Evolutionary conservation across 495 filamentous ascomycete genomes (phyloP).

Genomic region (Symbiotaphrina buchneri): DNA sequence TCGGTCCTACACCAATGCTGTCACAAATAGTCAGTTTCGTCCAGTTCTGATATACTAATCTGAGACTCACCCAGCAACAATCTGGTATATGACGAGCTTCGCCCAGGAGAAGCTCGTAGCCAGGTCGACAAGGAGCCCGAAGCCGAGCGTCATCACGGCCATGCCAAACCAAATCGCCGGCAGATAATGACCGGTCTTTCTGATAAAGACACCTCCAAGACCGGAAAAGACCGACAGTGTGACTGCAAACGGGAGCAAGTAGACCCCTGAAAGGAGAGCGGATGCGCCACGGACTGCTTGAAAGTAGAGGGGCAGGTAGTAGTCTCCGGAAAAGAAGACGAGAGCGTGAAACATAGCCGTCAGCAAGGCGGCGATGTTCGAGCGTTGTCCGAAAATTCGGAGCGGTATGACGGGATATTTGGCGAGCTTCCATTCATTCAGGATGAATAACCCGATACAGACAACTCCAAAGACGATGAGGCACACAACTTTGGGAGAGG

Average conservation of each 20-base stretch:
- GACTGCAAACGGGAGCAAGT: constrained; percentile 24
- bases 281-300: neutral
- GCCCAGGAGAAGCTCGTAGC: constrained; percentile 23
- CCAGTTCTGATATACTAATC: constrained; percentile 25
- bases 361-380: constrained; percentile 31
- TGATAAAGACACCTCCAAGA: constrained; percentile 42
- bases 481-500: constrained; percentile 51
- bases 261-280: neutral
- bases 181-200: constrained; percentile 35
- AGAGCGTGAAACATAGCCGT: constrained; percentile 43
- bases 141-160: constrained; percentile 34
- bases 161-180: constrained; percentile 30
- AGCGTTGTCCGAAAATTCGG: constrained; percentile 34
- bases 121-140: constrained; percentile 41
- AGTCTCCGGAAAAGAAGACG: constrained; percentile 32
- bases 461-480: constrained; percentile 53
- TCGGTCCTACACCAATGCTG: constrained; percentile 40
- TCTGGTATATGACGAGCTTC: constrained; percentile 32
- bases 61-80: constrained; percentile 16
- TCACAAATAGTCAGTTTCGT: too few species aligned
- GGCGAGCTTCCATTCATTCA: constrained; percentile 51
- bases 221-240: constrained; percentile 44
- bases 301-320: constrained; percentile 3
- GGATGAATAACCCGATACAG: constrained; percentile 34
- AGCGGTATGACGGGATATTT: constrained; percentile 59